phyloP scores from a whole-genome alignment of 2,329 filamentous ascomycete species.

The Arachnopeziza araneosa region DNA sequence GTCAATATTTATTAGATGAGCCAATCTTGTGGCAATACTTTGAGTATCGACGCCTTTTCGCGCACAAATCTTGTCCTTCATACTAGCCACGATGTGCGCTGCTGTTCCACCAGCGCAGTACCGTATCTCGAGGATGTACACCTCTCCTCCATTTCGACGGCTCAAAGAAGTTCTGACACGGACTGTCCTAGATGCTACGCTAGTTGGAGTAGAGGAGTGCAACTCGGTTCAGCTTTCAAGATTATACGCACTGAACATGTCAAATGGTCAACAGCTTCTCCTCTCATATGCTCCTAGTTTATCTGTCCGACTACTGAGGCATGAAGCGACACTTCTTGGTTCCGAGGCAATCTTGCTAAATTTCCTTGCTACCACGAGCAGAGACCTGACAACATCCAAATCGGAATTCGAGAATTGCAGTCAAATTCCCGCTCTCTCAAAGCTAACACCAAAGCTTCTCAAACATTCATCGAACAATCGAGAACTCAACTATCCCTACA shows the following conservation, averaged over 20 bases:
- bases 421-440: slow-evolving; percentile 2
- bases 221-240: slow-evolving; percentile 28
- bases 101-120: slow-evolving; percentile 20
- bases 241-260: slow-evolving; percentile 29
- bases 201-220: slow-evolving; percentile 27
- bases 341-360: slow-evolving; percentile 28
- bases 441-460: slow-evolving; percentile 26
- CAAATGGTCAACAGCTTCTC: slow-evolving; percentile 24
- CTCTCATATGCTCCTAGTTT: slow-evolving; percentile 27
- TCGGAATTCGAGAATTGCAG: not conserved
- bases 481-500: slow-evolving; percentile 30
- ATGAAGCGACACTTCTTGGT: slow-evolving; percentile 26
- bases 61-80: not conserved
- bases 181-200: slow-evolving; percentile 21
- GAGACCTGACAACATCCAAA: not conserved
- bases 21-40: not conserved
- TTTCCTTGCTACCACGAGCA: slow-evolving; percentile 20
- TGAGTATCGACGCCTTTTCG: not conserved
- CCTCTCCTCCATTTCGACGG: slow-evolving; percentile 24
- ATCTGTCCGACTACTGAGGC: slow-evolving; percentile 25
- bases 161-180: slow-evolving; percentile 28
- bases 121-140: slow-evolving; percentile 26
- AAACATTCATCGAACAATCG: slow-evolving; percentile 28
- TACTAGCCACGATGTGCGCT: slow-evolving; percentile 13
- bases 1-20: too few species aligned